phyloP scores from a whole-genome alignment of 768 basidiomycete genomes.

The Mrakia blollopis region DNA sequence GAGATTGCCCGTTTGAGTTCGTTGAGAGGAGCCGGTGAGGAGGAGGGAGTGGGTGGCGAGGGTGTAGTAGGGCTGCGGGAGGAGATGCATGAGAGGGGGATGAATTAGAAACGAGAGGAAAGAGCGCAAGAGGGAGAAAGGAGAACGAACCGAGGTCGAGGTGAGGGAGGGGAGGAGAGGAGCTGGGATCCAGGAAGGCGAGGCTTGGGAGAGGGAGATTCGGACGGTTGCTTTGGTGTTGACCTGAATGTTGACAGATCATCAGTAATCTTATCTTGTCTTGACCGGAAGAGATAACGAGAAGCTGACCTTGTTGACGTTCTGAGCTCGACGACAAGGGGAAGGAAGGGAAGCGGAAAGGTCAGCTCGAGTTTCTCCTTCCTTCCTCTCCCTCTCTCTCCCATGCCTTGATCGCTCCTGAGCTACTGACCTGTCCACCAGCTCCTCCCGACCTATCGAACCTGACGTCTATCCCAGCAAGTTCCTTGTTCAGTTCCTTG shows the following conservation, averaged over 20 bases:
- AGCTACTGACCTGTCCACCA: constrained; percentile 17
- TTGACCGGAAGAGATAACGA: neutral
- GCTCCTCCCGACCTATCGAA: constrained; percentile 26
- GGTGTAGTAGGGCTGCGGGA: constrained; percentile 23
- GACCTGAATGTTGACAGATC: neutral
- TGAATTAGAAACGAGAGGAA: neutral
- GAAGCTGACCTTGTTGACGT: constrained; percentile 26
- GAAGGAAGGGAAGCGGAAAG: neutral
- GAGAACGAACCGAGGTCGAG: neutral
- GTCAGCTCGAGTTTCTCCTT: neutral
- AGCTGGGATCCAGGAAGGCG: constrained; percentile 10
- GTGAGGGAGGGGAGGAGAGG: neutral
- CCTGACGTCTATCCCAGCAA: constrained; percentile 16
- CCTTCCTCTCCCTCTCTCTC: neutral
- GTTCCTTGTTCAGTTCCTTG: constrained; percentile 15
- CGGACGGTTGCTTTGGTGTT: constrained; percentile 25
- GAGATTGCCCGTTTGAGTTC: constrained; percentile 18
- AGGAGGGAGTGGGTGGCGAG: constrained; percentile 15
- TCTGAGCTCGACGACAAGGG: too few relatives aligned
- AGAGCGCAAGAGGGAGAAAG: too few relatives aligned
- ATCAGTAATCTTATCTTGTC: neutral
- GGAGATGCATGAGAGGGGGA: neutral
- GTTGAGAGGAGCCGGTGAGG: neutral
- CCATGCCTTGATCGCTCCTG: too few relatives aligned
- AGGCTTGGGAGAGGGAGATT: constrained; percentile 6